A percentile compares a stretch with the other conserved stretches of the same genome.
These are phyloP conservation scores for Backusella sp. DNA, from an alignment of 192 early-diverging fungal species.

Conservation along the genomic window DNA sequence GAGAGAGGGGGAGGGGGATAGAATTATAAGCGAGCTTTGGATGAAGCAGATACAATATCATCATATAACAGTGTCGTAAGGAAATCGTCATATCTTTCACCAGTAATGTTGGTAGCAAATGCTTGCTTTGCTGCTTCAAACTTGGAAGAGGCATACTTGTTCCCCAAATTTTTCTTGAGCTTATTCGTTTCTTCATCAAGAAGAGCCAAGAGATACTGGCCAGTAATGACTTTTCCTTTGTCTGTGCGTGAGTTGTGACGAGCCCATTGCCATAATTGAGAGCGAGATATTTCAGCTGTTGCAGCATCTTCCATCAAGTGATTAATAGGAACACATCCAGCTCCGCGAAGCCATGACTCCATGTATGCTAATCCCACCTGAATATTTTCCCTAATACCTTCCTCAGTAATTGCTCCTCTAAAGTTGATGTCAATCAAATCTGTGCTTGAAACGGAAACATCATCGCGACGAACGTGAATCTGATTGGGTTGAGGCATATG, in stretches of 20 bases:
- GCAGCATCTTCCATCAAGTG: slow-evolving; percentile 99
- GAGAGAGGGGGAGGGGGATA: neutral
- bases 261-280: slow-evolving; percentile 98
- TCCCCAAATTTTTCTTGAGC: slow-evolving; percentile 62
- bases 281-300: slow-evolving; percentile 95
- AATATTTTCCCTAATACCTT: slow-evolving; percentile 88
- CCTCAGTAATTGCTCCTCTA: slow-evolving; percentile 77
- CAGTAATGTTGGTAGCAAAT: slow-evolving; percentile 75
- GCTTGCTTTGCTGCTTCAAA: slow-evolving; percentile 64
- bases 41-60: slow-evolving; percentile 61
- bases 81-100: slow-evolving; percentile 87
- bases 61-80: slow-evolving; percentile 91
- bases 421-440: slow-evolving; percentile 82
- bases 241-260: slow-evolving; percentile 76
- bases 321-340: slow-evolving; percentile 96
- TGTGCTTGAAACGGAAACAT: slow-evolving; percentile 74
- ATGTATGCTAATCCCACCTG: slow-evolving; percentile 92
- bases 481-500: slow-evolving; percentile 97
- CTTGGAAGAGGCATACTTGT: slow-evolving; percentile 66
- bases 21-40: slow-evolving; percentile 27
- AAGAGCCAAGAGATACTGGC: slow-evolving; percentile 68
- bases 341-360: slow-evolving; percentile 92
- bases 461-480: slow-evolving; percentile 86
- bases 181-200: slow-evolving; percentile 82
- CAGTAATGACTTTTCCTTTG: slow-evolving; percentile 78